A percentile compares a stretch with the other conserved stretches of the same genome.
Evolutionary conservation across 2,329 filamentous ascomycete genomes (phyloP).

Genomic region (Fusarium dimerum): DNA sequence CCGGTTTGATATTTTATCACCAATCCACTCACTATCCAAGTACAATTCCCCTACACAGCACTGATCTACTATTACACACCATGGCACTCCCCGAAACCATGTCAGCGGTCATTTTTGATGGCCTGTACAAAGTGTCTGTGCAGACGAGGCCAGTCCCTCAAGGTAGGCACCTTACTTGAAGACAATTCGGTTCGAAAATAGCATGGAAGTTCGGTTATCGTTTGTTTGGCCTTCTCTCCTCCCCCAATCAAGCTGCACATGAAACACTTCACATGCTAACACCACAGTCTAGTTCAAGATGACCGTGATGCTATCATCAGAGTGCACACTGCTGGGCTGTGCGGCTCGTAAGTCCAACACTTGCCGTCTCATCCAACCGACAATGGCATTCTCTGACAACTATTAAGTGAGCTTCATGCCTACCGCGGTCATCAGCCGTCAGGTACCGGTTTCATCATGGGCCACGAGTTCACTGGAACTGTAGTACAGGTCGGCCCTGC

Average conservation of each 20-base stretch:
- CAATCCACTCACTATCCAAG: not conserved
- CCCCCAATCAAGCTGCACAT: not conserved
- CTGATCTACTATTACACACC: not conserved
- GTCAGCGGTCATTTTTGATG: constrained; percentile 88
- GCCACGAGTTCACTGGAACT: constrained; percentile 84
- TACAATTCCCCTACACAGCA: not conserved
- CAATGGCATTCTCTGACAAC: not conserved
- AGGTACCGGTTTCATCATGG: constrained; percentile 65
- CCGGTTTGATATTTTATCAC: not conserved
- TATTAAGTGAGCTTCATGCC: constrained; percentile 74
- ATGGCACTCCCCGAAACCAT: constrained; percentile 58
- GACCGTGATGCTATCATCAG: constrained; percentile 79
- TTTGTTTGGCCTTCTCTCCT: not conserved
- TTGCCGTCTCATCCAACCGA: too few relatives aligned
- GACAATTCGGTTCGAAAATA: not conserved
- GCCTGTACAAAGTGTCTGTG: constrained; percentile 71
- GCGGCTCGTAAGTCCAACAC: constrained; percentile 68
- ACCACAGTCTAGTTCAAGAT: constrained; percentile 55
- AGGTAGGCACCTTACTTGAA: constrained; percentile 35
- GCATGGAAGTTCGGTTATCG: not conserved
- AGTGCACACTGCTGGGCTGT: constrained; percentile 80
- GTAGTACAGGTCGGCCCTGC: constrained; percentile 67
- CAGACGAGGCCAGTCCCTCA: constrained; percentile 79
- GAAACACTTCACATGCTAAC: not conserved
- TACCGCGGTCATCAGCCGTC: constrained; percentile 80